A percentile compares a stretch with the other conserved stretches of the same genome.
Conservation (phyloP, 2,329 filamentous ascomycete genomes). For the Thielaviopsis cerberus region DNA sequence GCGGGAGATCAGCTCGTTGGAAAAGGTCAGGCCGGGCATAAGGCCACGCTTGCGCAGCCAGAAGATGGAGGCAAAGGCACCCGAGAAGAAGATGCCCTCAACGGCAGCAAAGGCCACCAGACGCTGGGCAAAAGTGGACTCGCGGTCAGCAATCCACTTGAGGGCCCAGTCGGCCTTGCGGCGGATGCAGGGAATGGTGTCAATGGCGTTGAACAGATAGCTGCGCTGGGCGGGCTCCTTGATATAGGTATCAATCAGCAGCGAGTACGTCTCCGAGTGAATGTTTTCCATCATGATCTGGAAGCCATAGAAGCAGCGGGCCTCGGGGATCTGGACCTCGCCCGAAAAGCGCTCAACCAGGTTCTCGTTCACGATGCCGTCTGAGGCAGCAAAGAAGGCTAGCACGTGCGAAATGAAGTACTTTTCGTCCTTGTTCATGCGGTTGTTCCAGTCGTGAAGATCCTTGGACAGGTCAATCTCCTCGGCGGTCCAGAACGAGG, state of each 20-base stretch:
- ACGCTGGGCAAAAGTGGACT: constrained; percentile 87
- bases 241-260: constrained; percentile 98
- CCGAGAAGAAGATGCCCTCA: constrained; percentile 99
- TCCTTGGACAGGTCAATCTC: constrained; percentile 99
- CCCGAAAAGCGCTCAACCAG: constrained; percentile 91
- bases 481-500: constrained; percentile 98
- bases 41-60: constrained; percentile 99
- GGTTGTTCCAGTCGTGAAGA: constrained; percentile 97
- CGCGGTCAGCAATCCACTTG: constrained; percentile 79
- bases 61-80: constrained; percentile 97
- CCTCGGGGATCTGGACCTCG: constrained; percentile 93
- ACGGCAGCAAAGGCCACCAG: constrained; percentile 93
- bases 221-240: constrained; percentile 87
- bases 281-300: constrained; percentile 99
- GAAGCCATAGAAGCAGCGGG: constrained; percentile 99
- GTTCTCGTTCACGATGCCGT: constrained; percentile 99
- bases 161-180: constrained; percentile 99
- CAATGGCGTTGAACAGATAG: constrained; percentile 95
- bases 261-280: constrained; percentile 97
- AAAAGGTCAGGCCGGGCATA: constrained; percentile 97
- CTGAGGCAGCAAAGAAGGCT: constrained; percentile 95
- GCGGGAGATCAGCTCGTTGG: constrained; percentile 98
- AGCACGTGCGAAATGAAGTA: constrained; percentile 98
- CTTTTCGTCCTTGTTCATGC: constrained; percentile 85
- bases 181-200: constrained; percentile 94